Evolutionary conservation across 176 grass and related monocot species (phyloP).

Genomic region (Leersia perrieri): DNA sequence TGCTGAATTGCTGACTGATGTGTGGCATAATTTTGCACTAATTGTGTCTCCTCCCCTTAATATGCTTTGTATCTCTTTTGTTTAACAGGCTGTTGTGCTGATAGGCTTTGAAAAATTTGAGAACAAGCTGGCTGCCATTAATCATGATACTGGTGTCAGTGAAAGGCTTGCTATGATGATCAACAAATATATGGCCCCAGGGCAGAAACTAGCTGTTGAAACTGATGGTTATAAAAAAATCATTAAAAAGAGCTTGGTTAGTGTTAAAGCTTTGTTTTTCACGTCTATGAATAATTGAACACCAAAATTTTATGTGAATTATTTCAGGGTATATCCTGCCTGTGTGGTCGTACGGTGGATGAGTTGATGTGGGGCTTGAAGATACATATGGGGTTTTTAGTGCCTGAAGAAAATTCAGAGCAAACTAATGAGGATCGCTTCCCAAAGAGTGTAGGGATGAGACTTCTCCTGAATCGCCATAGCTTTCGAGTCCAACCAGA

Average conservation of each 20-base stretch:
- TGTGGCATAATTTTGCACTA: not conserved
- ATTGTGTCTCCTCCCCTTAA: not conserved
- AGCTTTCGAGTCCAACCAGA: not conserved
- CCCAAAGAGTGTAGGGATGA: not conserved
- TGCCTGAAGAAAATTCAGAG: not conserved
- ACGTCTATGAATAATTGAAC: not conserved
- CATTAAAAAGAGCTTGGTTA: not conserved
- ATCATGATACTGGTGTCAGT: not conserved
- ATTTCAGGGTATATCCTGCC: not conserved
- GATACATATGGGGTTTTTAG: not conserved
- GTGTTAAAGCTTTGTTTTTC: not conserved
- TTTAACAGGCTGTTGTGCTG: not conserved
- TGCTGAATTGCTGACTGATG: too few relatives aligned
- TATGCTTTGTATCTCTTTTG: not conserved
- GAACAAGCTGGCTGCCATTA: not conserved
- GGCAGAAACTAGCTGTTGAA: not conserved
- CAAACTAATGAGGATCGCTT: not conserved
- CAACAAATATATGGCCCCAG: not conserved
- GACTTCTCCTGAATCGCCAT: not conserved
- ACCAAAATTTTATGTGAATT: not conserved
- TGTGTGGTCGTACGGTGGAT: not conserved
- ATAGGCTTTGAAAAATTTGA: not conserved
- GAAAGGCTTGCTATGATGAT: not conserved
- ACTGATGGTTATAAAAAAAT: not conserved
- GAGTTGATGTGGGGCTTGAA: not conserved